Conservation (phyloP, 106 monocot species). For the Narthecium ossifragum region DNA sequence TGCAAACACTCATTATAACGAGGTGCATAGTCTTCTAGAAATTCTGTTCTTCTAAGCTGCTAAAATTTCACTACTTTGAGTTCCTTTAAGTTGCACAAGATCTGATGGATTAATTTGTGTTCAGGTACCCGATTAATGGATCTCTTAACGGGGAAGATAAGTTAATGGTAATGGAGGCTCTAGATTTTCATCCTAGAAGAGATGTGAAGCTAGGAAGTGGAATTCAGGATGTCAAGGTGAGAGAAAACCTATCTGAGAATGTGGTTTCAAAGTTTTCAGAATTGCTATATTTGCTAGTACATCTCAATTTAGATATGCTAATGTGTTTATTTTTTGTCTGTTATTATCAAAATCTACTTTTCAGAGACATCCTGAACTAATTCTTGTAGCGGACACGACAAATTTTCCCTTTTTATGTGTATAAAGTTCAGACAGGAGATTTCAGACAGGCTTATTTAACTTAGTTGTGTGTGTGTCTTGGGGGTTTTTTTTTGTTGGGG, state of each 20-base stretch:
- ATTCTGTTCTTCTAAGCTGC: neutral
- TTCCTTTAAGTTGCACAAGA: neutral
- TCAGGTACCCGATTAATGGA: conserved; percentile 48
- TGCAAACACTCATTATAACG: neutral
- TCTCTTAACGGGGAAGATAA: conserved; percentile 38
- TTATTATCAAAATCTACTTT: too few relatives aligned
- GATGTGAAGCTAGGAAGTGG: conserved; percentile 55
- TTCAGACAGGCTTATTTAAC: too few relatives aligned
- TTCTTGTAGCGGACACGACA: too few relatives aligned
- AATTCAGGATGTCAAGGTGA: conserved; percentile 62
- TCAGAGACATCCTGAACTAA: too few relatives aligned
- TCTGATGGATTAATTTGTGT: conserved; percentile 1
- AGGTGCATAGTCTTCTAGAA: neutral
- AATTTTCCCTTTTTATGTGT: too few relatives aligned
- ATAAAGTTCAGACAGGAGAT: too few relatives aligned
- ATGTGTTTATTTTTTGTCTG: too few relatives aligned
- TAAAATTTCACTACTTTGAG: neutral
- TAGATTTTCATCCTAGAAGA: conserved; percentile 55
- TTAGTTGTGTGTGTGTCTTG: too few relatives aligned
- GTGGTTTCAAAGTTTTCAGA: conserved; percentile 1
- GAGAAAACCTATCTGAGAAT: neutral
- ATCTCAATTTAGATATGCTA: too few relatives aligned
- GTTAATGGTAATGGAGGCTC: conserved; percentile 37
- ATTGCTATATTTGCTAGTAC: neutral
- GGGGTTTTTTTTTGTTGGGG: too few relatives aligned